Conservation (phyloP, 345 rosid species). For the Hibiscus tridactylites region DNA sequence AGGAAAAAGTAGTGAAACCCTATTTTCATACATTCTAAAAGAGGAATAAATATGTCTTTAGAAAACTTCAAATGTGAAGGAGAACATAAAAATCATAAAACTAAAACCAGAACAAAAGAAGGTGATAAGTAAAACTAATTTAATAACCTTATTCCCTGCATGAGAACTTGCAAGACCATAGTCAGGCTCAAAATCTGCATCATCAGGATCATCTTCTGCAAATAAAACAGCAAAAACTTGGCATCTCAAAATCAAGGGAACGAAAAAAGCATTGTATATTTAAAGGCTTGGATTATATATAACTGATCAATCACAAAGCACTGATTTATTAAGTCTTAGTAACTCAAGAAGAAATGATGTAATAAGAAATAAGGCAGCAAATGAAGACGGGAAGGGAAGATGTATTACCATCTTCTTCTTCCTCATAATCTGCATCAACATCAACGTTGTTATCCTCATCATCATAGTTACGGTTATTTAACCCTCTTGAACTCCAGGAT, state of each 20-base stretch:
- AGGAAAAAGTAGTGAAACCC: background rate
- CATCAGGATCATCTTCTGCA: slow-evolving; percentile 98
- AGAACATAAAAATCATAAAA: background rate
- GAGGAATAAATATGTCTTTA: background rate
- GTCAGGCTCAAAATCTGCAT: slow-evolving; percentile 93
- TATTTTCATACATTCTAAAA: background rate
- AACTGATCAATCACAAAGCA: background rate
- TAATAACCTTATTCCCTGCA: slow-evolving; percentile 51
- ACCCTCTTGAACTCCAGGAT: slow-evolving; percentile 53
- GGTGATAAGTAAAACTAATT: background rate
- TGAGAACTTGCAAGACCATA: slow-evolving; percentile 35
- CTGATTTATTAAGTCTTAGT: background rate
- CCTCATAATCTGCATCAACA: slow-evolving; percentile 69
- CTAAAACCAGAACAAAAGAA: background rate
- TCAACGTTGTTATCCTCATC: slow-evolving; percentile 40
- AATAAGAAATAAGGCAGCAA: slow-evolving; percentile 12
- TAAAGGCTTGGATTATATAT: background rate
- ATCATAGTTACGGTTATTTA: slow-evolving; percentile 26
- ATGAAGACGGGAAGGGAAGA: background rate
- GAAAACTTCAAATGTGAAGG: background rate
- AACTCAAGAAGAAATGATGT: background rate
- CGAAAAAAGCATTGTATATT: background rate
- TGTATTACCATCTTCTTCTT: slow-evolving; percentile 74
- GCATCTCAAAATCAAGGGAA: slow-evolving; percentile 3
- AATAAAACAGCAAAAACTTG: slow-evolving; percentile 26